Conservation (phyloP, 139 green algal species). For the Chlorella sp. region DNA sequence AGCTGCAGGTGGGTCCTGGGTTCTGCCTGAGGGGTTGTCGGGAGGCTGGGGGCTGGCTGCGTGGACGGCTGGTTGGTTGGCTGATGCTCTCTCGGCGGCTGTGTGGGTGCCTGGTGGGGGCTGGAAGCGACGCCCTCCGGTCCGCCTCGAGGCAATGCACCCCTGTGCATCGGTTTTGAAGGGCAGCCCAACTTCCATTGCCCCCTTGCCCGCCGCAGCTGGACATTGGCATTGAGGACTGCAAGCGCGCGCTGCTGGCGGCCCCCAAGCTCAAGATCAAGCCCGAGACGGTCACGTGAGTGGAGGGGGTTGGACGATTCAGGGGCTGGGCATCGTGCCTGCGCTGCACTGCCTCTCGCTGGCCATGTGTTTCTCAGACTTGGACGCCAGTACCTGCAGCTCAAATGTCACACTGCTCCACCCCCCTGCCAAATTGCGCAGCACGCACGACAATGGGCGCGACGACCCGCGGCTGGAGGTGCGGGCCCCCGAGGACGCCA, state of each 20-base stretch:
- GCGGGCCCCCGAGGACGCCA: slow-evolving; percentile 32
- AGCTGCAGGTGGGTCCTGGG: background rate
- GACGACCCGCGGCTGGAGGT: slow-evolving; percentile 42
- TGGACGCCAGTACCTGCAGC: too few relatives aligned
- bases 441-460: too few relatives aligned
- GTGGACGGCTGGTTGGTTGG: too few relatives aligned
- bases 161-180: background rate
- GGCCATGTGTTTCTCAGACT: too few relatives aligned
- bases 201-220: slow-evolving; percentile 58
- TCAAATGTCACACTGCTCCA: background rate
- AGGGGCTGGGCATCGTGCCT: background rate
- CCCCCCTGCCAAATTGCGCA: background rate
- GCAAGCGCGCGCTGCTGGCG: slow-evolving; percentile 43
- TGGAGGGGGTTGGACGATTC: too few relatives aligned
- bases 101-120: background rate
- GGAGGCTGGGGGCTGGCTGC: background rate
- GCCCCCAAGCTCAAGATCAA: slow-evolving; percentile 83
- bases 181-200: background rate
- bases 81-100: too few relatives aligned
- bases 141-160: background rate
- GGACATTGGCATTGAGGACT: slow-evolving; percentile 62
- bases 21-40: background rate
- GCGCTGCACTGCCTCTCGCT: too few relatives aligned
- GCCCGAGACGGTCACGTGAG: slow-evolving; percentile 59
- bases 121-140: background rate